Conservation (phyloP, 2,329 filamentous ascomycete genomes). For the Venturia effusa region DNA sequence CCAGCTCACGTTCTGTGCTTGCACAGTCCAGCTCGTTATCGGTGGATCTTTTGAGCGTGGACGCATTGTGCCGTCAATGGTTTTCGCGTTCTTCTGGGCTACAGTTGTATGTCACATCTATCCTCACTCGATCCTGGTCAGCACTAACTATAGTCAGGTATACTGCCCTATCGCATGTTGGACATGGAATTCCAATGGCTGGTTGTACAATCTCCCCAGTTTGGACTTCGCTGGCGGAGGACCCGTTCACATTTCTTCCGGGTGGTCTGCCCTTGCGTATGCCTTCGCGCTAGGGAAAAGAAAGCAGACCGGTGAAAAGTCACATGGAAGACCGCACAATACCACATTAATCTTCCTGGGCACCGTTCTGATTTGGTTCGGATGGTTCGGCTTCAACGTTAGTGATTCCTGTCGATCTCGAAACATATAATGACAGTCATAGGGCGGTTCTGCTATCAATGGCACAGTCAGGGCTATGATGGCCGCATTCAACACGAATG, state of each 20-base stretch:
- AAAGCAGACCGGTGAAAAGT: conserved; percentile 35
- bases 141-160: background rate
- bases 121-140: background rate
- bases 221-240: conserved; percentile 53
- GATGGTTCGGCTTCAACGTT: conserved; percentile 48
- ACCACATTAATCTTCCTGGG: conserved; percentile 53
- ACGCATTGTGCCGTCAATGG: conserved; percentile 51
- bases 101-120: conserved; percentile 38
- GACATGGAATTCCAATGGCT: conserved; percentile 58
- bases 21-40: conserved; percentile 53
- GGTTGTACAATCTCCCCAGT: conserved; percentile 50
- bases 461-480: conserved; percentile 43
- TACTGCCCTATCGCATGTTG: conserved; percentile 55
- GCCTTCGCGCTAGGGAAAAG: conserved; percentile 53
- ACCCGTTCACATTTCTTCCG: conserved; percentile 53
- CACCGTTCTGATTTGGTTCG: conserved; percentile 56
- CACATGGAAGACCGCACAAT: conserved; percentile 49
- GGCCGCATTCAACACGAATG: conserved; percentile 48
- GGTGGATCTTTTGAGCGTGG: conserved; percentile 54
- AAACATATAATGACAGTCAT: background rate
- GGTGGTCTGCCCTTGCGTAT: conserved; percentile 54
- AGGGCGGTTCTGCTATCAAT: conserved; percentile 42
- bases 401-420: conserved; percentile 11
- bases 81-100: conserved; percentile 54
- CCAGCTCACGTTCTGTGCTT: conserved; percentile 52